Percentiles rank a stretch among this genome's conserved stretches.
Conservation (phyloP, 192 early-diverging fungal genomes). For the Backusella mclennaniae region DNA sequence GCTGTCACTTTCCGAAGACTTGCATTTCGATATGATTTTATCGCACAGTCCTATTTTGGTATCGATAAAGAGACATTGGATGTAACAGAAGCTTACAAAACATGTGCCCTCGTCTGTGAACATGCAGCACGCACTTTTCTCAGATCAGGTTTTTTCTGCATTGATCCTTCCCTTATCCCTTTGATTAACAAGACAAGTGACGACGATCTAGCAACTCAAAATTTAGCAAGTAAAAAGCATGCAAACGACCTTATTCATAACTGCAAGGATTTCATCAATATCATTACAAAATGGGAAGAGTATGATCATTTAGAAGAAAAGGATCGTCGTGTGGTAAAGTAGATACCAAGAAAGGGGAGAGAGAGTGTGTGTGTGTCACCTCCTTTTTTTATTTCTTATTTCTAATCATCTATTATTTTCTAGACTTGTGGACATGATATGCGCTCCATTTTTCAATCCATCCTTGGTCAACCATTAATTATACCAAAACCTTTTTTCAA, state of each 20-base stretch:
- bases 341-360: neutral
- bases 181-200: conserved; percentile 9
- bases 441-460: neutral
- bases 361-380: neutral
- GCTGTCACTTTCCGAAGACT: conserved; percentile 17
- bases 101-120: conserved; percentile 22
- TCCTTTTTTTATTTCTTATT: neutral
- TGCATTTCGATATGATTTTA: conserved; percentile 24
- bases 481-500: conserved; percentile 22
- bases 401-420: neutral
- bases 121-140: conserved; percentile 18
- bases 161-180: conserved; percentile 27
- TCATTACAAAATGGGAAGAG: conserved; percentile 15
- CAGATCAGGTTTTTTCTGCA: conserved; percentile 16
- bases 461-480: conserved; percentile 12
- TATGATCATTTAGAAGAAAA: neutral
- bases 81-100: conserved; percentile 21
- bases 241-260: neutral
- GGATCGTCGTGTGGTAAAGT: conserved; percentile 3
- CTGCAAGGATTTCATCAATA: conserved; percentile 7
- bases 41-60: conserved; percentile 14
- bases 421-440: conserved; percentile 12
- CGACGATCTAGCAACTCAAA: neutral
- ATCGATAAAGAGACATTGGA: conserved; percentile 13
- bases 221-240: neutral